Conservation (phyloP, 345 rosid genomes). For the Populus euphratica region DNA sequence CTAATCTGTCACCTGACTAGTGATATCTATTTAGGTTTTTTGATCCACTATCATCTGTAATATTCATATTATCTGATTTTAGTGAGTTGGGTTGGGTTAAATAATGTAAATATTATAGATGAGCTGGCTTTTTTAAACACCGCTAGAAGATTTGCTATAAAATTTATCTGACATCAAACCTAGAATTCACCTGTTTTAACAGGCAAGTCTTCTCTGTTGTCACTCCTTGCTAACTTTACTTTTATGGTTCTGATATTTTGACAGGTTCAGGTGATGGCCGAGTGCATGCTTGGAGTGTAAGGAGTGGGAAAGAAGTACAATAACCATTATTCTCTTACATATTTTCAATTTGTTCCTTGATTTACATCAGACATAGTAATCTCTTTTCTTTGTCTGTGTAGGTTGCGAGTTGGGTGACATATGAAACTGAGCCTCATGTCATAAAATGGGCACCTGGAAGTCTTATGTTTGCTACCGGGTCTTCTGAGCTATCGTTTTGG, state of each 20-base stretch:
- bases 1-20: too few relatives aligned
- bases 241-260: conserved; percentile 8
- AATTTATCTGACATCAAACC: not conserved
- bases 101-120: too few relatives aligned
- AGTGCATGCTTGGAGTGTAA: conserved; percentile 83
- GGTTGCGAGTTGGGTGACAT: conserved; percentile 85
- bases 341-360: not conserved
- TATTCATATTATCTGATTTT: too few relatives aligned
- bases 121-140: too few relatives aligned
- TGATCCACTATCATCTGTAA: too few relatives aligned
- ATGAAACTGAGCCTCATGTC: conserved; percentile 68
- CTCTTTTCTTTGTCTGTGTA: conserved; percentile 13
- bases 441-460: conserved; percentile 95
- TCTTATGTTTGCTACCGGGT: conserved; percentile 88
- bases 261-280: conserved; percentile 91
- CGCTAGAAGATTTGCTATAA: not conserved
- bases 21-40: too few relatives aligned
- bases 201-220: not conserved
- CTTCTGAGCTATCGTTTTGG: conserved; percentile 82
- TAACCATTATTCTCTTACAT: not conserved
- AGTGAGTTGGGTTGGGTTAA: too few relatives aligned
- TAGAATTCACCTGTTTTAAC: not conserved
- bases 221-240: conserved; percentile 10
- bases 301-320: conserved; percentile 85
- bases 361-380: not conserved